Conservation (phyloP, 2,329 filamentous ascomycete genomes). For the Trichothecium roseum region DNA sequence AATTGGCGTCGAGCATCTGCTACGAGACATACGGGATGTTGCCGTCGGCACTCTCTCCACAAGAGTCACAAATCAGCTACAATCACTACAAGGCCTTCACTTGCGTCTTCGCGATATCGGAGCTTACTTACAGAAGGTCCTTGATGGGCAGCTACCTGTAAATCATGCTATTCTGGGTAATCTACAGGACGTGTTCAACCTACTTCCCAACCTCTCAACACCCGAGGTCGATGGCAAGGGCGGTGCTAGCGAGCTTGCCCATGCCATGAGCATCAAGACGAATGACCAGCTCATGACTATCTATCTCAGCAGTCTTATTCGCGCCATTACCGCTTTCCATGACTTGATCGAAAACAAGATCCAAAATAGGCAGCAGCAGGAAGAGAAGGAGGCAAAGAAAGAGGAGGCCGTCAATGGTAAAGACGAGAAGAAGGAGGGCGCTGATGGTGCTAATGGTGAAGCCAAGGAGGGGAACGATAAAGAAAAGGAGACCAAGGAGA, state of each 20-base stretch:
- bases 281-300: slow-evolving; percentile 99
- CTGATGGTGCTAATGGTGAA: slow-evolving; percentile 27
- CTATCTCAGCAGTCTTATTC: slow-evolving; percentile 91
- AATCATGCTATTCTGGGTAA: slow-evolving; percentile 97
- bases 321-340: slow-evolving; percentile 97
- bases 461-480: slow-evolving; percentile 41
- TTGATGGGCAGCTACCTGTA: slow-evolving; percentile 83
- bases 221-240: slow-evolving; percentile 57
- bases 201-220: slow-evolving; percentile 89
- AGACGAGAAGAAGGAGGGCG: slow-evolving; percentile 45
- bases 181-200: slow-evolving; percentile 98
- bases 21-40: slow-evolving; percentile 96
- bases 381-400: slow-evolving; percentile 87
- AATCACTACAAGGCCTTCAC: slow-evolving; percentile 93
- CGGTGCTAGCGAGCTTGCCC: slow-evolving; percentile 75
- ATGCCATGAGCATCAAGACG: slow-evolving; percentile 97
- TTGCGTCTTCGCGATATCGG: slow-evolving; percentile 91
- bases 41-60: slow-evolving; percentile 94
- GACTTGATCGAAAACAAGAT: slow-evolving; percentile 99
- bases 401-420: slow-evolving; percentile 49
- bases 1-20: slow-evolving; percentile 94
- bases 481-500: slow-evolving; percentile 48
- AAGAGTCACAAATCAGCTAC: slow-evolving; percentile 92
- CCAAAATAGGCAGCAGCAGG: slow-evolving; percentile 93
- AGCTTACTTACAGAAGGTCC: slow-evolving; percentile 88